Evolutionary conservation across 1,284 basidiomycete species (phyloP).

Genomic region (Melanopsichium pennsylvanicum): DNA sequence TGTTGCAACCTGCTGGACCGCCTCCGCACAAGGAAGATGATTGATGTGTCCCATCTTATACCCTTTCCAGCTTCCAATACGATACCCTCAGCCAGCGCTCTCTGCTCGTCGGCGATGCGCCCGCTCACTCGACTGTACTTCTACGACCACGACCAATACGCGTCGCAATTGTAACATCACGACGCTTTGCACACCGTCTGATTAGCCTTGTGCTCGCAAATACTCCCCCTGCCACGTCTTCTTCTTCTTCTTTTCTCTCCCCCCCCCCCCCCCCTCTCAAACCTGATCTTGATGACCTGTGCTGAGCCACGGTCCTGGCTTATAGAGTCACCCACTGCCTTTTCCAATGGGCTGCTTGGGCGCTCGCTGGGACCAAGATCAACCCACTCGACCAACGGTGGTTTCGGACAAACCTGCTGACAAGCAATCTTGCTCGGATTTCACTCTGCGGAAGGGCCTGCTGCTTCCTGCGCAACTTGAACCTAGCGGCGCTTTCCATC

Average conservation of each 20-base stretch:
- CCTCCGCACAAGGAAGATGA: slow-evolving; percentile 92
- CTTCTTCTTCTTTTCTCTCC: not conserved
- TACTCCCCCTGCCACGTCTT: not conserved
- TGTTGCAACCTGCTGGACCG: slow-evolving; percentile 97
- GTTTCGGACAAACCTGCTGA: slow-evolving; percentile 22
- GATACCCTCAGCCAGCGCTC: not conserved
- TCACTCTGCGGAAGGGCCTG: slow-evolving; percentile 15
- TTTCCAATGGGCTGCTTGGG: slow-evolving; percentile 45
- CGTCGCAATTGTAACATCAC: no score
- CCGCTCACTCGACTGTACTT: slow-evolving; percentile 9
- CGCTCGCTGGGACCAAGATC: slow-evolving; percentile 56
- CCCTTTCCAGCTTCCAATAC: no score
- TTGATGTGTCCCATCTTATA: slow-evolving; percentile 3
- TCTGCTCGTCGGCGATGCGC: no score
- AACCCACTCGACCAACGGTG: slow-evolving; percentile 10
- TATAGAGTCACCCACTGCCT: slow-evolving; percentile 56
- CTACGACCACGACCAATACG: not conserved
- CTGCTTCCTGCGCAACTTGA: slow-evolving; percentile 52
- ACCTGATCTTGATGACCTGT: not conserved
- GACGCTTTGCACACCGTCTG: not conserved
- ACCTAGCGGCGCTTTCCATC: slow-evolving; percentile 50
- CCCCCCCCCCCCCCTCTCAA: not conserved
- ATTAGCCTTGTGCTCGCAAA: not conserved
- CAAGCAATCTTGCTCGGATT: slow-evolving; percentile 28
- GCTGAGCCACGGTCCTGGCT: slow-evolving; percentile 48